Conservation (phyloP, 345 rosid genomes). For the Citrus inodora region DNA sequence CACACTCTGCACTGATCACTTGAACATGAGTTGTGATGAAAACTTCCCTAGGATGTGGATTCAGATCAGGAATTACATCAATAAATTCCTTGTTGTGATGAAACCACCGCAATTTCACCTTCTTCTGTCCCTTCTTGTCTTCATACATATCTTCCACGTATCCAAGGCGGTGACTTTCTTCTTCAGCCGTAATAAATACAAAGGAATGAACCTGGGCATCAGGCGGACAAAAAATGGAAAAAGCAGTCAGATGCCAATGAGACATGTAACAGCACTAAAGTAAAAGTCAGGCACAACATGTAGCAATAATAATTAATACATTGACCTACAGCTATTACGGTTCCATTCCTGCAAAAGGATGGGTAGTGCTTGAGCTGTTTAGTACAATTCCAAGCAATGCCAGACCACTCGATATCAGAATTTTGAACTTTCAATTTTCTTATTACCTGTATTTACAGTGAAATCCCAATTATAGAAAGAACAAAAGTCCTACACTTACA, state of each 20-base stretch:
- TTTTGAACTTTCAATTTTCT: constrained; percentile 33
- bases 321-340: constrained; percentile 33
- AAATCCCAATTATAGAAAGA: constrained; percentile 5
- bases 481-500: background rate
- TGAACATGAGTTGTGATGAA: constrained; percentile 42
- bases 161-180: constrained; percentile 29
- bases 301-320: background rate
- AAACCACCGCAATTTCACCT: constrained; percentile 55
- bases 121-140: constrained; percentile 47
- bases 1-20: constrained; percentile 42
- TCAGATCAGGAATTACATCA: constrained; percentile 23
- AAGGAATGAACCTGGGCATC: constrained; percentile 43
- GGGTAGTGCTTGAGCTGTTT: constrained; percentile 51
- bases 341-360: constrained; percentile 29
- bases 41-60: constrained; percentile 37
- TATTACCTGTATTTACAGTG: constrained; percentile 22
- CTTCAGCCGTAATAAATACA: constrained; percentile 39
- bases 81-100: constrained; percentile 31
- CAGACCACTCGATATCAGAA: constrained; percentile 40
- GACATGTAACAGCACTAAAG: background rate
- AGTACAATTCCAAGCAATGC: constrained; percentile 40
- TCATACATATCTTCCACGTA: constrained; percentile 54
- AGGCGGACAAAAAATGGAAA: background rate
- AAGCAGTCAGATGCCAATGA: constrained; percentile 6
- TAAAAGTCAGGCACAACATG: background rate